phyloP scores from a whole-genome alignment of 192 early-diverging fungal species.

The Chytriomyces confervae region DNA sequence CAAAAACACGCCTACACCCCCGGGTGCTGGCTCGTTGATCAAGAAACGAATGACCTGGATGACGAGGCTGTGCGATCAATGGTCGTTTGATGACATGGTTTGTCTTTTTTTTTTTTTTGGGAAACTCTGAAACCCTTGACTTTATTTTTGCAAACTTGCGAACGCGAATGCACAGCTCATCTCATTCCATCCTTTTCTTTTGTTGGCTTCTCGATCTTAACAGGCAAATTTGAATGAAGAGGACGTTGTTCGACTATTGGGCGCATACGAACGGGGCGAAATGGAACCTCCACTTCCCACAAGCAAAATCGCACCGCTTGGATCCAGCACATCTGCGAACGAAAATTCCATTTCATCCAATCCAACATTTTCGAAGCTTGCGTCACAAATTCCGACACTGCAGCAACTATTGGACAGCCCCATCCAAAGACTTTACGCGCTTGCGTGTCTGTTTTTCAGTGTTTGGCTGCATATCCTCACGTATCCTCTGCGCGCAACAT shows the following conservation, averaged over 20 bases:
- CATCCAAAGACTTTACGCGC: not conserved
- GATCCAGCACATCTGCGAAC: not conserved
- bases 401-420: not conserved
- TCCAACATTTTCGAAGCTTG: not conserved
- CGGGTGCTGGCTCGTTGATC: constrained; percentile 48
- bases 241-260: constrained; percentile 61
- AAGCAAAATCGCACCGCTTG: not conserved
- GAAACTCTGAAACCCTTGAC: too few species aligned
- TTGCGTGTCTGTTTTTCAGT: not conserved
- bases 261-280: constrained; percentile 58
- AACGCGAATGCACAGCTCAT: too few species aligned
- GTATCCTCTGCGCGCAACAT: constrained; percentile 9
- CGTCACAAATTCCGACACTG: not conserved
- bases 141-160: too few species aligned
- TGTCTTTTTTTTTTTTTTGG: not conserved
- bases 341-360: not conserved
- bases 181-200: too few species aligned
- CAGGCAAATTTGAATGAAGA: constrained; percentile 61
- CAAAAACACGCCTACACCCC: constrained; percentile 48
- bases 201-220: not conserved
- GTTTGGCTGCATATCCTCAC: constrained; percentile 14
- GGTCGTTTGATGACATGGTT: constrained; percentile 77
- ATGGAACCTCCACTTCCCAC: constrained; percentile 3
- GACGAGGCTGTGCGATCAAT: constrained; percentile 79
- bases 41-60: constrained; percentile 86